Evolutionary conservation across 2,329 filamentous ascomycete genomes (phyloP), one percentile per base, ranked within the genome.

Genomic region (Chaetothyriales sp.): DNA sequence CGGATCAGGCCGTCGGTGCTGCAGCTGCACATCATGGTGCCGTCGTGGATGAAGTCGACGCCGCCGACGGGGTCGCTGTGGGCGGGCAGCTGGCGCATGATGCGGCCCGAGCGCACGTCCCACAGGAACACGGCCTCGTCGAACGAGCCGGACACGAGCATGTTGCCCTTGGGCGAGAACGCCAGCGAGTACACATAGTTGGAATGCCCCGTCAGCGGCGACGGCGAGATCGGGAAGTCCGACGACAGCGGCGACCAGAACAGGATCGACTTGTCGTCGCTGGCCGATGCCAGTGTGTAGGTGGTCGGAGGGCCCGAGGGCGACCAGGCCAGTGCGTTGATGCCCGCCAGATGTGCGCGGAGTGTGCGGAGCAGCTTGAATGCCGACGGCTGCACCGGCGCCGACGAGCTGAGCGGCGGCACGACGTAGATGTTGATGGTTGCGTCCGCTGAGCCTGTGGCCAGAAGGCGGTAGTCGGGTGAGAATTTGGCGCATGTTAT

Each of bases 91-190:
- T 84, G 89, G 50, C 88, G 79, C 88, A 98, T 95, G 32, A 92
- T 73, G 19, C 83, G 75, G 0, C 87, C 89, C 0, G 87, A 86
- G 12, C 92, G 78, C 12, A 96, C 86, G 66, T 98, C 92, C 92
- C 92, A 98, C 4, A 98, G 69, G 57, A 95, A 95, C 0, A 98
- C 87, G 3, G 92, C 92, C 71, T 98, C 92, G 59, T 98, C 92
- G 68, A 95, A 96, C 57, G 86, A 93, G 10, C 92, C 92, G 58
- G 86, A 93, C 15, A 89, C 92, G 32, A 98, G 77, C 64, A 96
- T 95, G 63, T 98, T 98, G 20, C 92, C 92, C 66, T 95, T 96
- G 1, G 92, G 92, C n/a, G 86, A 90, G 66, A 96, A 96, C 5
- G 89, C 88, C 32, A 98, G 73, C 48, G 84, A 87, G 68, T 94